Evolutionary conservation across 192 early-diverging fungal genomes (phyloP).

Genomic region (Diversispora eburnea): DNA sequence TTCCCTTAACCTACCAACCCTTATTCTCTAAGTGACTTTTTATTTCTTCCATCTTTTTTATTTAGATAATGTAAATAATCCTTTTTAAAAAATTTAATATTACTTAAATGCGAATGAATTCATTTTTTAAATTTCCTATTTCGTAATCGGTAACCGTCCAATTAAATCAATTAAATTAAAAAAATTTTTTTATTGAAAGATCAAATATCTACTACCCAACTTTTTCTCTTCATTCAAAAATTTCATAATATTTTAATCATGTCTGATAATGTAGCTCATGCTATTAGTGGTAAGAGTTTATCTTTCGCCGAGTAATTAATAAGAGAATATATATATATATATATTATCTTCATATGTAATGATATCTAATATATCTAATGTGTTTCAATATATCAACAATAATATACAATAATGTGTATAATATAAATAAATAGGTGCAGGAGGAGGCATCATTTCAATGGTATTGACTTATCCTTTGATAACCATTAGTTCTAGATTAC

Average conservation of each 20-base stretch:
- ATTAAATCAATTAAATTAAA: too few species aligned
- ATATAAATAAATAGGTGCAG: constrained; percentile 54
- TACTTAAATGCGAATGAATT: background rate
- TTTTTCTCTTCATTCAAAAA: background rate
- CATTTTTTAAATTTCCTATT: background rate
- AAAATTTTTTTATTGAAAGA: background rate
- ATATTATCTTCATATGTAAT: background rate
- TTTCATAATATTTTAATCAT: constrained; percentile 36
- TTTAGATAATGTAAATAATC: background rate
- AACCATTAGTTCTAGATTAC: constrained; percentile 74
- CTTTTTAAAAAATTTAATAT: background rate
- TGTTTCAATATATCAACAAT: too few species aligned
- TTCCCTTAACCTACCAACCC: background rate
- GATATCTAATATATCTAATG: too few species aligned
- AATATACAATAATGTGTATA: too few species aligned
- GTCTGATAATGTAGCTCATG: constrained; percentile 82
- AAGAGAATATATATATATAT: background rate
- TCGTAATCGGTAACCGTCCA: too few species aligned
- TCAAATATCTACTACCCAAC: background rate
- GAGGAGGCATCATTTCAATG: constrained; percentile 89
- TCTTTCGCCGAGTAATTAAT: background rate
- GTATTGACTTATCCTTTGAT: constrained; percentile 88
- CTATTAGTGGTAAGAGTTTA: constrained; percentile 55
- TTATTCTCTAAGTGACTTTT: background rate
- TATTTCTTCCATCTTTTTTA: background rate